Evolutionary conservation across 106 monocot species (phyloP), one percentile per base, ranked within the genome.

Genomic region (Allium cepa): DNA sequence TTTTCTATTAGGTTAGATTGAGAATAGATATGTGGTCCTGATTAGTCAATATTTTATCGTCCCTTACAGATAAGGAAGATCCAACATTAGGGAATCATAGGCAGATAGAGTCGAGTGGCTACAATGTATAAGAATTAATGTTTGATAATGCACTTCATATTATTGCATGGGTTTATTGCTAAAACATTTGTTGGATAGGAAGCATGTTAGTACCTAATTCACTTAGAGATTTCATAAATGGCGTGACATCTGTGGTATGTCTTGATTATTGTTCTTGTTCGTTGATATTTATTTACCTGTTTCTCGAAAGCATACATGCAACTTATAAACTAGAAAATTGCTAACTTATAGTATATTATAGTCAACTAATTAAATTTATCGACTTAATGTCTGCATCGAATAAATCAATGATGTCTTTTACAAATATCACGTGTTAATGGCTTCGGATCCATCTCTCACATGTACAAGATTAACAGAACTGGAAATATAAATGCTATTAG

Each of bases 401-500:
- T 7, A 8, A 5, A 60, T 27, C 4, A 0, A 60, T 18, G 18
- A 27, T 46, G 8, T 12, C 11, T 53, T 47, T 58, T 58, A 56
- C 45, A 69, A 26, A 69, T 69, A 64, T 64, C 97, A 60, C 92
- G 97, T 76, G 97, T 99, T 79, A 92, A 92, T 61, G 99, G 90
- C 15, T 93, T 99, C 83, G 99, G 92, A 8, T 87, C 93, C 49
- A 90, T 90, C 76, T 87, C 90, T 69, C 79, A 93, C 10, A 99
- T 99, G 99, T 93, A 83, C 70, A 93, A 93, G 65, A 90, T 99
- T 68, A 93, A 99, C 83, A 92, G 97, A 45, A 90, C 89, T 76
- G 90, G 92, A 77, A 99, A 99, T 58, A 87, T 99, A 26, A 99
- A 90, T 81, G 92, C 97, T 67, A 93, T 99, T 64, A 92, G 85